Base-by-base conservation (phyloP, 2,329 filamentous ascomycete species). In the Coniochaeta sp. region DNA sequence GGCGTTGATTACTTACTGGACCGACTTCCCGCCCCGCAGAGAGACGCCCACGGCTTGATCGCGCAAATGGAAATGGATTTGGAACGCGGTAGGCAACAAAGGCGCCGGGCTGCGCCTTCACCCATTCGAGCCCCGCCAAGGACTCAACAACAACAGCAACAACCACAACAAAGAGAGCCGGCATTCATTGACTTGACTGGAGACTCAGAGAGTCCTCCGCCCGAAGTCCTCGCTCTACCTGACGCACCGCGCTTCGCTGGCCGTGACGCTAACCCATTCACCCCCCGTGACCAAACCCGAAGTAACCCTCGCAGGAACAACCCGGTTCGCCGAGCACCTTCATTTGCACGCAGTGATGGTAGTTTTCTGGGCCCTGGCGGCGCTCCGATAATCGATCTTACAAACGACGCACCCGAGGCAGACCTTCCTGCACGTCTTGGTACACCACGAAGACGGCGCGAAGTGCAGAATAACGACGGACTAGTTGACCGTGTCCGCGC, bases 321-420 rank as follows among this genome's bases (percentile, higher is more conserved):
- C n/a, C 31, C 31, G 38, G 26, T 57, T 17, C 69, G 68, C 57
- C 75, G 75, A 33, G 75, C 76, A 1, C 78, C 78, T 0, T 73
- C 73, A 19, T 67, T 81, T 33, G 64, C 76, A 8, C 73, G 78
- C 50, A 80, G 76, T 62, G 77, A 80, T 62, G 76, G 75, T 62
- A 79, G 74, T 58, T 70, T 77, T 38, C 67, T 78, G 14, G 71
- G 68, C 19, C 22, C 56, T 17, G 38, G 19, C 5, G 69, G 68
- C 3, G 59, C 65, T 6, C 72, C 67, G 58, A 70, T 83, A 31
- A 83, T 85, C 59, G 82, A 85, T 65, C 74, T 85, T 11, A 85
- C 82, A 2, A 71, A 71, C 28, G 80, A 83, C 61, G 74, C 73
- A 7, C 72, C 74, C 17, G 73, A 75, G 36, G 54, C 67, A 40